Percentiles rank a stretch among this genome's conserved stretches.
phyloP scores from a whole-genome alignment of 345 rosid species.

The Trapa bicornis region DNA sequence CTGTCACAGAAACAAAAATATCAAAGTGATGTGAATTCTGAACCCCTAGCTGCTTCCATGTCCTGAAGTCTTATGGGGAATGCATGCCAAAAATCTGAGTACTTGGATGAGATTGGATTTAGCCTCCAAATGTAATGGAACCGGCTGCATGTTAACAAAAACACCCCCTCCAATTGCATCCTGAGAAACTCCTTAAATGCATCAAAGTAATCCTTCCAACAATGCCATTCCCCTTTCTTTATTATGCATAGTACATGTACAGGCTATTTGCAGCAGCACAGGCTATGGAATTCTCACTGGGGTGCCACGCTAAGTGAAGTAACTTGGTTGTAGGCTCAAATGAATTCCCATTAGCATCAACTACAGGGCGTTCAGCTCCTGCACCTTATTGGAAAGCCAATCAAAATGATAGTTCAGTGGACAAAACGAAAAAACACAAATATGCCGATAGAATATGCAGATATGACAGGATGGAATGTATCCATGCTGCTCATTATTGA shows the following conservation, averaged over 20 bases:
- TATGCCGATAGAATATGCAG: neutral
- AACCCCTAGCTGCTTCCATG: constrained; percentile 15
- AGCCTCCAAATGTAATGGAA: constrained; percentile 22
- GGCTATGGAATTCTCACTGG: constrained; percentile 78
- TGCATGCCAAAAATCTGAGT: constrained; percentile 7
- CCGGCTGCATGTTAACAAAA: constrained; percentile 22
- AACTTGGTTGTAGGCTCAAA: constrained; percentile 75
- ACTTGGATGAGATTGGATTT: constrained; percentile 17
- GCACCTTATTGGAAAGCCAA: neutral
- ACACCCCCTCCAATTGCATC: constrained; percentile 14
- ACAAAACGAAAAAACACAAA: neutral
- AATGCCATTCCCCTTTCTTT: constrained; percentile 20
- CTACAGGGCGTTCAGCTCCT: constrained; percentile 67
- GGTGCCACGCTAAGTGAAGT: constrained; percentile 98
- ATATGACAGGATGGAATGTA: neutral
- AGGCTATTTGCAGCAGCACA: constrained; percentile 98
- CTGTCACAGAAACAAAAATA: constrained; percentile 13
- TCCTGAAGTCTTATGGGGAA: neutral
- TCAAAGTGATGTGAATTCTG: constrained; percentile 18
- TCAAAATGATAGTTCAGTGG: neutral
- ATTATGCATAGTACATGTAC: constrained; percentile 90
- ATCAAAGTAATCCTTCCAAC: neutral
- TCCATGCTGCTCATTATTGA: neutral
- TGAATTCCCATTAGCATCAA: constrained; percentile 70
- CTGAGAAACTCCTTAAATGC: constrained; percentile 13